These are phyloP conservation scores for Sanguinoderma infundibulare DNA, from an alignment of 1,284 basidiomycete species.

Conservation along the genomic window DNA sequence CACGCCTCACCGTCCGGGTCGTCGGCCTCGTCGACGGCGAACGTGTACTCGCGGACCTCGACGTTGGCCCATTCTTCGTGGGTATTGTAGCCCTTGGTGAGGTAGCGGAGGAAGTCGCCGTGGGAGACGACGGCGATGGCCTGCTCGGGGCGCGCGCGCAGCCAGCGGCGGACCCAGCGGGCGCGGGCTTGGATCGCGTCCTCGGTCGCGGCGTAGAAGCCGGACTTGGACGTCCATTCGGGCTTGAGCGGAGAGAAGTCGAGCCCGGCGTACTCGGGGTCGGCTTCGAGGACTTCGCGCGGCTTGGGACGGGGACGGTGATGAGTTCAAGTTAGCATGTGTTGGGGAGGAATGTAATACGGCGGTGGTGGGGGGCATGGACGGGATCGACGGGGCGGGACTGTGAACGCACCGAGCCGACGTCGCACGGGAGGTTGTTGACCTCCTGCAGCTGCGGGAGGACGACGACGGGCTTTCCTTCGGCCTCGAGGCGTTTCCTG, in stretches of 20 bases:
- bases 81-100: conserved; percentile 33
- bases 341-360: not conserved
- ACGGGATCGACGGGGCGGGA: not conserved
- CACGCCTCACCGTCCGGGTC: conserved; percentile 33
- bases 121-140: conserved; percentile 39
- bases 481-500: conserved; percentile 33
- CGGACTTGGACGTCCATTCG: conserved; percentile 38
- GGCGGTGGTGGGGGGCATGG: not conserved
- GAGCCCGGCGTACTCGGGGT: conserved; percentile 38
- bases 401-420: conserved; percentile 37
- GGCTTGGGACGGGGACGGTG: conserved; percentile 16
- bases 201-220: conserved; percentile 33
- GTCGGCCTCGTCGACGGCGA: conserved; percentile 31
- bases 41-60: conserved; percentile 38
- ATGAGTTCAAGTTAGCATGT: not conserved
- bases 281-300: conserved; percentile 34
- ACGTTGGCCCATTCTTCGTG: conserved; percentile 36
- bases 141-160: conserved; percentile 36
- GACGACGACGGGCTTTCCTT: conserved; percentile 35
- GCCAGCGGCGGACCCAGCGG: conserved; percentile 37
- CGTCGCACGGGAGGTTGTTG: conserved; percentile 36
- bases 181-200: conserved; percentile 34
- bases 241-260: conserved; percentile 37
- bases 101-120: conserved; percentile 36
- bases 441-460: conserved; percentile 39